Percentiles rank a stretch among this genome's conserved stretches.
Conservation (phyloP, 164 flowering plant genomes). For the Cinnamomum micranthum region DNA sequence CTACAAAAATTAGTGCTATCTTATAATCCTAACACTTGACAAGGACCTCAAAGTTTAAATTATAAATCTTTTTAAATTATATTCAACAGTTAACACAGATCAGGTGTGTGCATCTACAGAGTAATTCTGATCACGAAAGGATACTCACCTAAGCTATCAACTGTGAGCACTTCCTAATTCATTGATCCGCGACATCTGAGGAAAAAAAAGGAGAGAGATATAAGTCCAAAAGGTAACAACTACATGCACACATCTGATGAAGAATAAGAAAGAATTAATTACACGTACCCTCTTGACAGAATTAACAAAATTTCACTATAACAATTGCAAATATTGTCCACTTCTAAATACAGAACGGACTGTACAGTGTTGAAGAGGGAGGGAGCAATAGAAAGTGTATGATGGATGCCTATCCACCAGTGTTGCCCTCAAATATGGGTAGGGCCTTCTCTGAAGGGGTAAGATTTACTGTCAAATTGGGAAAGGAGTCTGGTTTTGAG, state of each 20-base stretch:
- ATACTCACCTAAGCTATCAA: neutral
- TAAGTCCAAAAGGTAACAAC: neutral
- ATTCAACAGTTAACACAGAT: slow-evolving; percentile 12
- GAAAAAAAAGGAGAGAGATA: neutral
- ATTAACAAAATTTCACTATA: too few species aligned
- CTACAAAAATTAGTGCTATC: neutral
- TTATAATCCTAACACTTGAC: neutral
- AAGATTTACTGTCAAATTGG: too few species aligned
- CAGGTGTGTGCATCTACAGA: slow-evolving; percentile 8
- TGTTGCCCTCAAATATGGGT: neutral
- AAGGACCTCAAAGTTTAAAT: too few species aligned
- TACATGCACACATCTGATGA: too few species aligned
- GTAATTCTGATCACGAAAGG: neutral
- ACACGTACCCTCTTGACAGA: too few species aligned
- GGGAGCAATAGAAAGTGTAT: too few species aligned
- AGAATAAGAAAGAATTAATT: too few species aligned
- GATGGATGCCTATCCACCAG: too few species aligned
- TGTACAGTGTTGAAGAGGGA: neutral
- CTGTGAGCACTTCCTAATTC: slow-evolving; percentile 36
- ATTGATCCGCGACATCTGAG: slow-evolving; percentile 81
- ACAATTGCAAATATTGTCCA: too few species aligned
- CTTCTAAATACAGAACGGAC: too few species aligned
- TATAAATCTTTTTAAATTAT: neutral
- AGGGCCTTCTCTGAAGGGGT: neutral
- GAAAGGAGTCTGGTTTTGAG: too few species aligned